Conservation (phyloP, 1,284 basidiomycete genomes). For the Ceratobasidium sp. region DNA sequence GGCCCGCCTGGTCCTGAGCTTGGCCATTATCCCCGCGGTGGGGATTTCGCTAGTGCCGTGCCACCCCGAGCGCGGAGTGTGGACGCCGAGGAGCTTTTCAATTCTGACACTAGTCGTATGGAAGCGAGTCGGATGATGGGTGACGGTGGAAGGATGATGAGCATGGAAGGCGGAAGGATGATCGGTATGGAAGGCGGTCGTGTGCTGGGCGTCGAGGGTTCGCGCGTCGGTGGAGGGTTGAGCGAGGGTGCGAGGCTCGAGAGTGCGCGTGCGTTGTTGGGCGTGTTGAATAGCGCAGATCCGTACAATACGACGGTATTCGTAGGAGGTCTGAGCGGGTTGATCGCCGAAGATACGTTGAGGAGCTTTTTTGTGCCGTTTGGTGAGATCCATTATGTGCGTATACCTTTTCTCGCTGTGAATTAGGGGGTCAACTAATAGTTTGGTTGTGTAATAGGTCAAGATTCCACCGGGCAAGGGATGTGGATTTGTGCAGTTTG, state of each 20-base stretch:
- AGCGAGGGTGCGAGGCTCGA: conserved; percentile 37
- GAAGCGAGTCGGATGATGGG: no score
- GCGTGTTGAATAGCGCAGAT: conserved; percentile 85
- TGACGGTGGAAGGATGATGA: no score
- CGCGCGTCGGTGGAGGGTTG: not conserved
- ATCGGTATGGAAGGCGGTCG: conserved; percentile 30
- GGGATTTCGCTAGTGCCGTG: not conserved
- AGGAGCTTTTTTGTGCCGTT: conserved; percentile 90
- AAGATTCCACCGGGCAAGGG: conserved; percentile 96
- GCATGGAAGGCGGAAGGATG: conserved; percentile 2
- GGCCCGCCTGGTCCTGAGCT: conserved; percentile 15
- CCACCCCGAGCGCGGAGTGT: conserved; percentile 33
- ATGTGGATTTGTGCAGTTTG: conserved; percentile 96
- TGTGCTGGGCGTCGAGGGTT: conserved; percentile 10
- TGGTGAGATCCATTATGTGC: conserved; percentile 90
- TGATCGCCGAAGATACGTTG: conserved; percentile 89
- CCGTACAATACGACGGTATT: conserved; percentile 95
- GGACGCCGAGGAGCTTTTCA: conserved; percentile 43
- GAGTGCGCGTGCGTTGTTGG: conserved; percentile 76
- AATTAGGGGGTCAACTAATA: not conserved
- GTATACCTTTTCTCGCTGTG: conserved; percentile 52
- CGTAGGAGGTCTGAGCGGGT: conserved; percentile 86
- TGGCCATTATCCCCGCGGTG: not conserved
- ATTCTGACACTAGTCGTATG: not conserved
- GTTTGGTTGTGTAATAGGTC: conserved; percentile 65